Evolutionary conservation across 2,329 filamentous ascomycete genomes (phyloP).

Genomic region (Sporothrix mexicana): DNA sequence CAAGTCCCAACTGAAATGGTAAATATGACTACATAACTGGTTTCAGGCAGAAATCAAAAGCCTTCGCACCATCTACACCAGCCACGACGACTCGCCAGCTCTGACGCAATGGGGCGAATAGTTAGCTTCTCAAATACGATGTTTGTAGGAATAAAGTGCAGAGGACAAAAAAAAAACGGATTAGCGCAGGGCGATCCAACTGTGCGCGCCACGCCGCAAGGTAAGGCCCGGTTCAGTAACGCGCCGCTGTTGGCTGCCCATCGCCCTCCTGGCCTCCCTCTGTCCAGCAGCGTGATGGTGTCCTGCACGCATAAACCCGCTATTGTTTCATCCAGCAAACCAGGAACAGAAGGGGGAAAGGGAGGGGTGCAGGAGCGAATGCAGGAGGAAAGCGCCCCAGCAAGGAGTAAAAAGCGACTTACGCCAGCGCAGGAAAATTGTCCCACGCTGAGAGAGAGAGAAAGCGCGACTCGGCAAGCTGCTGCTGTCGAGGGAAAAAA

Average conservation of each 20-base stretch:
- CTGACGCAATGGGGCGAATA: conserved; percentile 31
- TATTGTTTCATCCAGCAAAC: conserved; percentile 28
- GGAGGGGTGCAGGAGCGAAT: not conserved
- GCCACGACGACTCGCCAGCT: conserved; percentile 26
- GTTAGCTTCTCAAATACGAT: conserved; percentile 4
- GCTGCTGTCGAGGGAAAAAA: not conserved
- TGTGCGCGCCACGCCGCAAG: conserved; percentile 10
- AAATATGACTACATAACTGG: not conserved
- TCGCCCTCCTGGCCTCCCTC: not conserved
- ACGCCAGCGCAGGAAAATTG: conserved; percentile 4
- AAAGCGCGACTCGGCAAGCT: not conserved
- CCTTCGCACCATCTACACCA: not conserved
- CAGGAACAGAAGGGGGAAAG: conserved; percentile 22
- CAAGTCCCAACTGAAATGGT: not conserved
- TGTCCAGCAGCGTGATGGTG: not conserved
- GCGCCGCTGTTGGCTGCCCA: conserved; percentile 8
- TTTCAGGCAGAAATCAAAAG: conserved; percentile 14
- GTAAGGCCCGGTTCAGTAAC: not conserved
- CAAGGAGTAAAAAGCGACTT: conserved; percentile 3
- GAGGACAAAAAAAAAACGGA: not conserved
- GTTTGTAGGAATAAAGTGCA: not conserved
- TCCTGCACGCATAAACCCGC: conserved; percentile 28
- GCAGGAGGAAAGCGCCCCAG: conserved; percentile 3
- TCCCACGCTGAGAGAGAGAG: not conserved
- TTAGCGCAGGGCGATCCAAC: conserved; percentile 13